Conservation (phyloP, 305 asterid genomes). For the Fraxinus paxiana region DNA sequence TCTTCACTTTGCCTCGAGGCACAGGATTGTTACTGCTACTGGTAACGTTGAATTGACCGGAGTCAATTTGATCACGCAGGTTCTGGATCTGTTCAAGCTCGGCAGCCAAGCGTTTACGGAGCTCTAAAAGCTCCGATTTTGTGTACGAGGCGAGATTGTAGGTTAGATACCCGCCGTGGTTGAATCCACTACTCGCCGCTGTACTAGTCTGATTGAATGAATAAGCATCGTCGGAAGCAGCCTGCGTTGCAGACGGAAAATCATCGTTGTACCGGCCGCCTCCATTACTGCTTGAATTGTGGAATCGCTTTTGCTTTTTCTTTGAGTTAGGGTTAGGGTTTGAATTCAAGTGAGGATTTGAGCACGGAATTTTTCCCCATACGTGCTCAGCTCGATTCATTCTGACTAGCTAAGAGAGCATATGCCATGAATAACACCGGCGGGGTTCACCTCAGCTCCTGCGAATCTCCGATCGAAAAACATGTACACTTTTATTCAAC, state of each 20-base stretch:
- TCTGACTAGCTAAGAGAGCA: slow-evolving; percentile 82
- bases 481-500: slow-evolving; percentile 37
- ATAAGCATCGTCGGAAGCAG: slow-evolving; percentile 90
- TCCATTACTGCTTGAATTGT: slow-evolving; percentile 42
- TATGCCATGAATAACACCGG: slow-evolving; percentile 74
- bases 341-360: slow-evolving; percentile 48
- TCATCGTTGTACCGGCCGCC: slow-evolving; percentile 41
- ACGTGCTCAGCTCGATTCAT: slow-evolving; percentile 85
- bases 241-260: slow-evolving; percentile 64
- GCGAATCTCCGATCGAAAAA: slow-evolving; percentile 41
- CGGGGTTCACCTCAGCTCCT: slow-evolving; percentile 37
- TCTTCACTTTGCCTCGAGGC: slow-evolving; percentile 56
- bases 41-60: slow-evolving; percentile 43
- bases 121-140: slow-evolving; percentile 51
- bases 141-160: slow-evolving; percentile 47
- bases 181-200: slow-evolving; percentile 39
- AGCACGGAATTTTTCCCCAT: slow-evolving; percentile 77
- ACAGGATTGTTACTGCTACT: slow-evolving; percentile 38
- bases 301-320: slow-evolving; percentile 71
- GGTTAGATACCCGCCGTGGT: slow-evolving; percentile 51
- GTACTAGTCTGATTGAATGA: slow-evolving; percentile 68
- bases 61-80: slow-evolving; percentile 59
- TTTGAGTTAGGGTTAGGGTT: slow-evolving; percentile 72
- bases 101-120: slow-evolving; percentile 46
- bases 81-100: slow-evolving; percentile 73